Evolutionary conservation across 148 eudicot species (phyloP), one percentile per base, ranked within the genome.

Genomic region (Arctostaphylos glauca): DNA sequence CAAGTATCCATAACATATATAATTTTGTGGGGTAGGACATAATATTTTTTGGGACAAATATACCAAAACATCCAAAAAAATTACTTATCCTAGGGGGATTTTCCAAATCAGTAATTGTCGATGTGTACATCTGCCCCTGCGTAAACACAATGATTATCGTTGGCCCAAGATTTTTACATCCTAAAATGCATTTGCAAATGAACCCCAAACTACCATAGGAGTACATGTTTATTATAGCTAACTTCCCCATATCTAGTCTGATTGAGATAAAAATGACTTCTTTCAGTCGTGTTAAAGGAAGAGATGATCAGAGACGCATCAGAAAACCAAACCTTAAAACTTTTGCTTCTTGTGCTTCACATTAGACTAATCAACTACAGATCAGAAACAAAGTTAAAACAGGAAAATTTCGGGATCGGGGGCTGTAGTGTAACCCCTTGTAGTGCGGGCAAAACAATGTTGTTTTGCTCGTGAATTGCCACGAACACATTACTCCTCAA

Each of bases 251-350:
- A 21, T 64, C 70, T n/a, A 4, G 23, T 44, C 5, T 16, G 25
- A 21, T 5, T 71, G n/a, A 71, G 43, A 38, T 71, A 71, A 70
- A 70, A 31, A 10, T 3, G 9, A 67, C 31, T 38, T 31, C 38
- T 31, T 64, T 23, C 3, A 70, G 12, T 15, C 4, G 9, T 13
- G 6, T 5, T 14, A 16, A 16, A 14, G 5, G 5, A 71, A 71
- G 3, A 71, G 44, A 31, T 38, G 9, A 38, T 5, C 44, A 71
- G 5, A 21, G 18, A 52, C 49, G 25, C 12, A 3, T 3, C 13
- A 23, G 58, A 50, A 75, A 50, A 50, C 53, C 25, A 49, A 74
- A 50, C 43, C 58, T 75, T 43, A 75, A 75, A 75, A 47, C 56
- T 75, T n/a, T 49, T 23, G 56, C 56, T 49, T 74, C 55, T 50